Evolutionary conservation across 352 stramenopile genomes (phyloP).

Genomic region (Poterioochromonas sp.): DNA sequence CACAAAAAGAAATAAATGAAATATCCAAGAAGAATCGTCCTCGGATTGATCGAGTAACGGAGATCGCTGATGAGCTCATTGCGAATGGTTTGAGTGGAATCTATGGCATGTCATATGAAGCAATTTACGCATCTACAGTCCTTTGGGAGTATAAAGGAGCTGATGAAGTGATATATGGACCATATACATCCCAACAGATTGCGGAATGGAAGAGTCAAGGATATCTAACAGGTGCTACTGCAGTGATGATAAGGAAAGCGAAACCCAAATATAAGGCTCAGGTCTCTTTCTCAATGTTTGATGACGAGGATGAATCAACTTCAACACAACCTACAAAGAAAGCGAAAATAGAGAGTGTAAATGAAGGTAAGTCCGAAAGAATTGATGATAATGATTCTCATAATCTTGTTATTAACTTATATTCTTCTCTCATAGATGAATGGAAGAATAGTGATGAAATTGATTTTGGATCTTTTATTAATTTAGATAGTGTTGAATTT

Average conservation of each 20-base stretch:
- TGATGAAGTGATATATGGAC: constrained; percentile 40
- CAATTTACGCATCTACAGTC: constrained; percentile 11
- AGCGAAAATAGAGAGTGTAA: no score
- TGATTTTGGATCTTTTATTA: no score
- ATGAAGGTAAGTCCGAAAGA: no score
- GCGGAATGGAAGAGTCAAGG: constrained; percentile 39
- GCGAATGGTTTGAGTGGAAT: constrained; percentile 34
- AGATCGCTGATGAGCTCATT: constrained; percentile 41
- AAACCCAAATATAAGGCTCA: no score
- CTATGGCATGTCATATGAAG: constrained; percentile 41
- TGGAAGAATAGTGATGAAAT: no score
- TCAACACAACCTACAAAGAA: no score
- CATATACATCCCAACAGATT: constrained; percentile 39
- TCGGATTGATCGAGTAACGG: constrained; percentile 41
- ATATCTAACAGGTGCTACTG: constrained; percentile 42
- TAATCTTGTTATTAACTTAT: no score
- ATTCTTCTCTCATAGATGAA: no score
- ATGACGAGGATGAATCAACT: no score
- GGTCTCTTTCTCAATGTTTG: no score
- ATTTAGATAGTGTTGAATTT: no score
- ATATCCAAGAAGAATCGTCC: background rate
- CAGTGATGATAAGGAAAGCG: constrained; percentile 34
- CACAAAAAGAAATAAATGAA: background rate
- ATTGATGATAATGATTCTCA: no score
- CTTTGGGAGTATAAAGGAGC: constrained; percentile 39